Percentiles rank a stretch among this genome's conserved stretches.
These are phyloP conservation scores for Podaxis sp. DNA, from an alignment of 768 basidiomycete genomes.

Conservation along the genomic window DNA sequence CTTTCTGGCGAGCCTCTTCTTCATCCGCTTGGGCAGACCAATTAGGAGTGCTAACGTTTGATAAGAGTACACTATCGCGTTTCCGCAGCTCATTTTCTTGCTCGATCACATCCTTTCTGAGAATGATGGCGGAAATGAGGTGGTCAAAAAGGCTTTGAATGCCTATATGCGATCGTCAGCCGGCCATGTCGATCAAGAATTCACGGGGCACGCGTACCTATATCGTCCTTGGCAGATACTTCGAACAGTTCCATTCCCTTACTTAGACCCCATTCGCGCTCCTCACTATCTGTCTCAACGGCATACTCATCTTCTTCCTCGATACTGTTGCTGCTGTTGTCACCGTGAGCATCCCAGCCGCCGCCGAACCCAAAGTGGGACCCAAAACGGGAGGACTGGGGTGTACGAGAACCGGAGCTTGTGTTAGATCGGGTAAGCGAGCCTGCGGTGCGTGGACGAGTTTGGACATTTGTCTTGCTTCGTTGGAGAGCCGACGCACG, in stretches of 20 bases:
- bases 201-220: slow-evolving; percentile 48
- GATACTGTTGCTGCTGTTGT: slow-evolving; percentile 65
- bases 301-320: slow-evolving; percentile 66
- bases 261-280: slow-evolving; percentile 73
- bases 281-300: slow-evolving; percentile 55
- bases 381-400: slow-evolving; percentile 58
- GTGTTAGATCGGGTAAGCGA: slow-evolving; percentile 51
- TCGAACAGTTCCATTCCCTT: slow-evolving; percentile 89
- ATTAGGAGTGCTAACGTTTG: slow-evolving; percentile 58
- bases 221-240: slow-evolving; percentile 88
- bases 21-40: slow-evolving; percentile 83
- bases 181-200: slow-evolving; percentile 16
- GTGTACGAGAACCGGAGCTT: slow-evolving; percentile 43
- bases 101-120: slow-evolving; percentile 77
- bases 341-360: slow-evolving; percentile 56
- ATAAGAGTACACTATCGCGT: slow-evolving; percentile 82
- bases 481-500: slow-evolving; percentile 54
- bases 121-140: slow-evolving; percentile 78
- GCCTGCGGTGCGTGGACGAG: slow-evolving; percentile 48
- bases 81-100: slow-evolving; percentile 76
- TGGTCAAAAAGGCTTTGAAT: slow-evolving; percentile 79
- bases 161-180: slow-evolving; percentile 43
- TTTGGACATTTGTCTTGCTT: slow-evolving; percentile 45
- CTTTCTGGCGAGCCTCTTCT: slow-evolving; percentile 67
- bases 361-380: slow-evolving; percentile 54